These are phyloP conservation scores for Colletotrichum sidae DNA, from an alignment of 2,329 filamentous ascomycete genomes.

Conservation along the genomic window DNA sequence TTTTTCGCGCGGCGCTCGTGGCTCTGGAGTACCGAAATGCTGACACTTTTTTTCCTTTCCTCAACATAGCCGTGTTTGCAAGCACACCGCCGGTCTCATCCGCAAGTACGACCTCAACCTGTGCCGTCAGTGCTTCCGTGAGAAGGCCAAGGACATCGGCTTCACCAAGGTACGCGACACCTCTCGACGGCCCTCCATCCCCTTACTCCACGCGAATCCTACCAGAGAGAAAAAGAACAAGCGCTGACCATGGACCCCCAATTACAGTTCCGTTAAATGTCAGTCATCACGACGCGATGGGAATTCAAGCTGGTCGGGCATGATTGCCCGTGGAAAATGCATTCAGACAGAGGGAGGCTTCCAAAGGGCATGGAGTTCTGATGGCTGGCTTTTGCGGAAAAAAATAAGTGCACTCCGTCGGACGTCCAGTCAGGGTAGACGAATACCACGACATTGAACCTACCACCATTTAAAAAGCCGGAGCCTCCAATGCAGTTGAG, in stretches of 20 bases:
- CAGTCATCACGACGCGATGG: slow-evolving; percentile 35
- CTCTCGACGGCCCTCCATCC: slow-evolving; percentile 13
- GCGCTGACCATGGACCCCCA: slow-evolving; percentile 28
- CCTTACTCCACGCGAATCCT: not conserved
- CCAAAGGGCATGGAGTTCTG: slow-evolving; percentile 54
- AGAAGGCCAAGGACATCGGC: slow-evolving; percentile 79
- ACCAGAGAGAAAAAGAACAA: slow-evolving; percentile 33
- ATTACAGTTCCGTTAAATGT: slow-evolving; percentile 53
- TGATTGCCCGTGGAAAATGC: slow-evolving; percentile 50
- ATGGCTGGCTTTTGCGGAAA: slow-evolving; percentile 55
- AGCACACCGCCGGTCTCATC: slow-evolving; percentile 98
- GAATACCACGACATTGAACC: slow-evolving; percentile 56
- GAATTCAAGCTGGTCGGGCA: slow-evolving; percentile 36
- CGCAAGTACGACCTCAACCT: slow-evolving; percentile 98
- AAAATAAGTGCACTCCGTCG: slow-evolving; percentile 53
- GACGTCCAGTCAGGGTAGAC: slow-evolving; percentile 57
- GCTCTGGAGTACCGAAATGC: slow-evolving; percentile 38
- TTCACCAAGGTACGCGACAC: slow-evolving; percentile 73
- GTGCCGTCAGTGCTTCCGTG: slow-evolving; percentile 83
- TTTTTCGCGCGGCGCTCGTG: not conserved
- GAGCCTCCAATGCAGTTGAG: slow-evolving; percentile 8
- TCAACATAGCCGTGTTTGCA: slow-evolving; percentile 72
- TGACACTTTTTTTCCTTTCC: slow-evolving; percentile 43
- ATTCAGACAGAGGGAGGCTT: slow-evolving; percentile 56
- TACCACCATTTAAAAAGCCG: slow-evolving; percentile 23